Evolutionary conservation across 2,329 filamentous ascomycete genomes (phyloP), one percentile per base, ranked within the genome.

Genomic region (Sporothrix inflata): DNA sequence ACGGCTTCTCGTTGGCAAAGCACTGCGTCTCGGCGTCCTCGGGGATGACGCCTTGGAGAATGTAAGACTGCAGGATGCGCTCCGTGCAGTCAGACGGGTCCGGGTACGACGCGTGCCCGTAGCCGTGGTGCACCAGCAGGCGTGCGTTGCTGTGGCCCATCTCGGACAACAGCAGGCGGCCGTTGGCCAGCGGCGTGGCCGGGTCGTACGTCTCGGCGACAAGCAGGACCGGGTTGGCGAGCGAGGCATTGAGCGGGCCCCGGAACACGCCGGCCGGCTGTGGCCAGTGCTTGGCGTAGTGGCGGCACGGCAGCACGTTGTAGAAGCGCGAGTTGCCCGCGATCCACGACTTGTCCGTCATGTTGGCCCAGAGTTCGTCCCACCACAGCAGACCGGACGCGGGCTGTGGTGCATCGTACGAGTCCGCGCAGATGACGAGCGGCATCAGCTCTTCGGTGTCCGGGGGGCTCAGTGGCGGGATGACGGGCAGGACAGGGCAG

Each of bases 161-260:
- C 70, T 85, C 84, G 0, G 74, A 68, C 21, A 82, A 71, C 2
- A 86, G 78, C 34, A 84, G 77, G 14, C 83, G 78, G 0, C 84
- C 84, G 71, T 86, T 86, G 5, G 84, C 80, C 57, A 86, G 76
- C 4, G 85, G 85, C 7, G 85, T 86, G 1, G 84, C 84, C 0
- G 85, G 84, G 72, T 86, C 85, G 71, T 86, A 83, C 5, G 83
- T 83, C 78, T 84, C 84, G 0, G 84, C 84, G 51, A 86, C 82
- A 51, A 87, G 78, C 51, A 86, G 76, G 2, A 86, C 77, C 0
- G 85, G 84, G 71, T 83, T 74, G 30, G 79, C 81, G 9, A 86
- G 80, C 0, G 82, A 82, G 65, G 80, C 75, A 76, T 84, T 83
- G 38, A 86, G 76, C 63, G 82, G 80, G 14, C 84, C 85, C 3